Conservation (phyloP, 257 asterid species). For the Scutellaria baicalensis region DNA sequence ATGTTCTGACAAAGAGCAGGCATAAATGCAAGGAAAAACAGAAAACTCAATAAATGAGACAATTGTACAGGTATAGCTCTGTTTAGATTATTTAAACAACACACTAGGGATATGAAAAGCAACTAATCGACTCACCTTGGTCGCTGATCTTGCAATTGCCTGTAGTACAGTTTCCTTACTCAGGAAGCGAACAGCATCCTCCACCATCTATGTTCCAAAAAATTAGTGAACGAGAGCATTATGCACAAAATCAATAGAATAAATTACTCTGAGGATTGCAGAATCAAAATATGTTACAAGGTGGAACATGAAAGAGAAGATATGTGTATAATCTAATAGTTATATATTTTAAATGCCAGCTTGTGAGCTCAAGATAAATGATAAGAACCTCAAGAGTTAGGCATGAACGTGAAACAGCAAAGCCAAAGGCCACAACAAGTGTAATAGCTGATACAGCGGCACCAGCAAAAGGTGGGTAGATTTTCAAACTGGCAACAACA, state of each 20-base stretch:
- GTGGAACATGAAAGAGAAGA: slow-evolving; percentile 3
- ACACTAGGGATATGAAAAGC: not conserved
- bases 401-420: slow-evolving; percentile 98
- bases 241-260: not conserved
- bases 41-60: not conserved
- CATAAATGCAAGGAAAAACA: not conserved
- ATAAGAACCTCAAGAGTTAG: slow-evolving; percentile 85
- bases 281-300: slow-evolving; percentile 9
- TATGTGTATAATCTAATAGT: not conserved
- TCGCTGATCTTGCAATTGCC: slow-evolving; percentile 96
- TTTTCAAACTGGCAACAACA: slow-evolving; percentile 96
- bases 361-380: slow-evolving; percentile 8
- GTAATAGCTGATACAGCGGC: slow-evolving; percentile 98
- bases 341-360: not conserved
- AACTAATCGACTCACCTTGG: slow-evolving; percentile 56
- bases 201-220: slow-evolving; percentile 78
- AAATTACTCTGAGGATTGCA: not conserved
- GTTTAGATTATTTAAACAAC: not conserved
- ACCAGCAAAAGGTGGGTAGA: slow-evolving; percentile 97
- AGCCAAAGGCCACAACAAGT: slow-evolving; percentile 96
- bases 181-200: slow-evolving; percentile 98
- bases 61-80: not conserved
- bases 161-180: slow-evolving; percentile 88
- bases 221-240: not conserved
- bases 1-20: not conserved